Evolutionary conservation across 2,329 filamentous ascomycete species (phyloP).

Genomic region (Mycosphaerella sp.): DNA sequence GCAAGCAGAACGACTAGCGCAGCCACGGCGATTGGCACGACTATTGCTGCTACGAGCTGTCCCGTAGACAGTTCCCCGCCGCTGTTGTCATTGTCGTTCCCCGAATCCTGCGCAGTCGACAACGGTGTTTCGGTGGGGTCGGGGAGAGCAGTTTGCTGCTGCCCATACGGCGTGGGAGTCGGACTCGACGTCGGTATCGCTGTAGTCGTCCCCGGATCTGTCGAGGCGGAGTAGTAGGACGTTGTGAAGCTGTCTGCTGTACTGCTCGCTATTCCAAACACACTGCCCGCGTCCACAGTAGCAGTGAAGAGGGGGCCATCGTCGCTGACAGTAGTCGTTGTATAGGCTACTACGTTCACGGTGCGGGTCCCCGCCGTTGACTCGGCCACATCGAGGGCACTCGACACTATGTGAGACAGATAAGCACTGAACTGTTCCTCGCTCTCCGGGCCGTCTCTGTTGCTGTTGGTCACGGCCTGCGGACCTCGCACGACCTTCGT

Average conservation of each 20-base stretch:
- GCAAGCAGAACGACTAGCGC: slow-evolving; percentile 11
- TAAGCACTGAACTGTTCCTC: neutral
- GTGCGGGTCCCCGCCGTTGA: neutral
- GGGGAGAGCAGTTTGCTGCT: slow-evolving; percentile 1
- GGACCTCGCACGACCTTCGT: neutral
- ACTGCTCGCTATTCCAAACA: neutral
- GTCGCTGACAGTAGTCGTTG: slow-evolving; percentile 2
- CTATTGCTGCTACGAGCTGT: slow-evolving; percentile 23
- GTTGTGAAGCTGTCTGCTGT: slow-evolving; percentile 6
- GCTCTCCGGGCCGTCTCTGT: neutral
- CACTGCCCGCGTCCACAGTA: neutral
- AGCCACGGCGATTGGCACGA: slow-evolving; percentile 21
- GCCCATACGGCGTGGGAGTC: no score
- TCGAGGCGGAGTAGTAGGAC: slow-evolving; percentile 3
- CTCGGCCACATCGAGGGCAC: neutral
- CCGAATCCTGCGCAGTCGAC: neutral
- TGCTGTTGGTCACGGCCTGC: neutral
- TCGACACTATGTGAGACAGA: neutral
- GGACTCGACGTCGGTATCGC: slow-evolving; percentile 5
- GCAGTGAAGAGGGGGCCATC: neutral
- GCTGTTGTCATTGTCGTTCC: slow-evolving; percentile 1
- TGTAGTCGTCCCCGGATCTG: slow-evolving; percentile 2
- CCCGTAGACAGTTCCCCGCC: slow-evolving; percentile 19
- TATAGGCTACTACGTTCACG: neutral
- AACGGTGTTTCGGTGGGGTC: neutral